Evolutionary conservation across 106 monocot genomes (phyloP).

Genomic region (Allium fistulosum): DNA sequence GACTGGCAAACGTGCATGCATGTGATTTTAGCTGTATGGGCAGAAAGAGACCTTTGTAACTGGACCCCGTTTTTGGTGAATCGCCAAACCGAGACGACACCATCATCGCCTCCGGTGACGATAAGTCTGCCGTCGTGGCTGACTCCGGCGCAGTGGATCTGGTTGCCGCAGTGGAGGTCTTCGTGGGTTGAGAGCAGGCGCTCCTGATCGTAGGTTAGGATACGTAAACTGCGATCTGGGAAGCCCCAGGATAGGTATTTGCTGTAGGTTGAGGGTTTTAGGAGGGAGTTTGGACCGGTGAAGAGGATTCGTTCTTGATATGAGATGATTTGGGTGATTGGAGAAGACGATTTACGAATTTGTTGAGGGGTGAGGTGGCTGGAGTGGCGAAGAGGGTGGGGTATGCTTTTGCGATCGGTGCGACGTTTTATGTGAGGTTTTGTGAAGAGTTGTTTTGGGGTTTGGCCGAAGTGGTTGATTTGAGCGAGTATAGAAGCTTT

Average conservation of each 20-base stretch:
- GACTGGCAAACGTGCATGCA: conserved; percentile 87
- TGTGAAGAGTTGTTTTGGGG: conserved; percentile 86
- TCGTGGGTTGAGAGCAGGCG: conserved; percentile 81
- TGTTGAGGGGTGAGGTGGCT: conserved; percentile 47
- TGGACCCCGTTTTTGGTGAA: conserved; percentile 40
- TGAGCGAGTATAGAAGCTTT: conserved; percentile 97
- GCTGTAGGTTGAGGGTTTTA: conserved; percentile 69
- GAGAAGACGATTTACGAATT: conserved; percentile 39
- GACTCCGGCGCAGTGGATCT: conserved; percentile 84
- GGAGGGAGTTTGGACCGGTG: conserved; percentile 45
- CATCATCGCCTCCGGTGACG: conserved; percentile 85
- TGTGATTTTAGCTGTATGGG: conserved; percentile 77
- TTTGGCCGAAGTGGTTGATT: conserved; percentile 98
- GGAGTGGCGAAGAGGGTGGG: conserved; percentile 74
- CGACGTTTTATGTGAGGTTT: conserved; percentile 78
- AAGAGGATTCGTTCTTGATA: conserved; percentile 70
- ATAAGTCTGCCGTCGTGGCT: conserved; percentile 84
- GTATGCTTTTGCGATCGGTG: conserved; percentile 45
- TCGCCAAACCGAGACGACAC: conserved; percentile 78
- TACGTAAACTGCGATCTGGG: conserved; percentile 81
- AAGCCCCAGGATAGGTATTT: conserved; percentile 95
- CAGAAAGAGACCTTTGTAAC: conserved; percentile 58
- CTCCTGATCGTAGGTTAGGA: conserved; percentile 88
- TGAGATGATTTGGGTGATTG: conserved; percentile 66
- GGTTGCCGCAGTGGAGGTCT: conserved; percentile 82